A percentile compares a stretch with the other conserved stretches of the same genome.
Evolutionary conservation across 192 early-diverging fungal species (phyloP).

Genomic region (Funneliformis geosporum): DNA sequence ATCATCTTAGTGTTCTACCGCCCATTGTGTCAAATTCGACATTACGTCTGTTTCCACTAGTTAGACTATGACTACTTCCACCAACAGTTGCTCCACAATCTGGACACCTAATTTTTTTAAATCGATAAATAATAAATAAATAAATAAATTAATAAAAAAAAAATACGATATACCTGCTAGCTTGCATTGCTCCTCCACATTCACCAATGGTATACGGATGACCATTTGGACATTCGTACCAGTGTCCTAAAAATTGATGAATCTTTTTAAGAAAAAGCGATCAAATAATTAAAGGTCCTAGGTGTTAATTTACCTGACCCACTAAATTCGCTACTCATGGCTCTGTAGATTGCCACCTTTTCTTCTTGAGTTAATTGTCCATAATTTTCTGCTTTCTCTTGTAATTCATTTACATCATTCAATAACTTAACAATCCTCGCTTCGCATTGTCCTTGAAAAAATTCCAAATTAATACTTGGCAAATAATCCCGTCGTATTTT

Average conservation of each 20-base stretch:
- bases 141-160: not conserved
- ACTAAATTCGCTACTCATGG: conserved; percentile 13
- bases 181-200: conserved; percentile 10
- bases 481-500: not conserved
- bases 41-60: no score
- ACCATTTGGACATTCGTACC: conserved; percentile 32
- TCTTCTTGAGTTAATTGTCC: conserved; percentile 12
- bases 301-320: conserved; percentile 14
- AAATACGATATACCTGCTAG: not conserved
- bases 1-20: no score
- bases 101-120: conserved; percentile 1
- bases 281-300: not conserved
- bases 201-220: conserved; percentile 31
- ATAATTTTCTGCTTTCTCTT: not conserved
- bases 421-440: conserved; percentile 12
- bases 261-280: not conserved
- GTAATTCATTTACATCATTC: not conserved
- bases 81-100: conserved; percentile 7
- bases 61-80: not conserved
- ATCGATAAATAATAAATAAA: not conserved
- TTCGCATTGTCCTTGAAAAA: conserved; percentile 19
- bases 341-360: conserved; percentile 20
- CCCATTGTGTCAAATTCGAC: no score
- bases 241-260: conserved; percentile 1
- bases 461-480: not conserved